Evolutionary conservation across 2,329 filamentous ascomycete genomes (phyloP).

Genomic region (Zymoseptoria pseudotritici): DNA sequence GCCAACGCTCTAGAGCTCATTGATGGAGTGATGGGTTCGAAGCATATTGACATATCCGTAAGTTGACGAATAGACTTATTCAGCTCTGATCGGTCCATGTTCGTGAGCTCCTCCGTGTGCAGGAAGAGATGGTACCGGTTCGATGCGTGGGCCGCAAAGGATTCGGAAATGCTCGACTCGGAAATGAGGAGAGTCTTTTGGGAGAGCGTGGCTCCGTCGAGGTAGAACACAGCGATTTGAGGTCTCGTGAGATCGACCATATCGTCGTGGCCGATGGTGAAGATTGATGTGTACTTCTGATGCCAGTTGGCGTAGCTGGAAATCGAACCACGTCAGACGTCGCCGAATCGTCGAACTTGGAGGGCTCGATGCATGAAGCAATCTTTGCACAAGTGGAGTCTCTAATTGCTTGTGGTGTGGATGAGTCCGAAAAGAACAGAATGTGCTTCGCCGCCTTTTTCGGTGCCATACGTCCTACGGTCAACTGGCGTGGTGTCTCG

Average conservation of each 20-base stretch:
- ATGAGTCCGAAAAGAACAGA: constrained; percentile 13
- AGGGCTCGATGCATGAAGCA: constrained; percentile 5
- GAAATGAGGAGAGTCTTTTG: constrained; percentile 1
- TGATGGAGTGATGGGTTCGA: background rate
- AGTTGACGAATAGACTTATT: background rate
- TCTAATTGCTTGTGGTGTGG: constrained; percentile 1
- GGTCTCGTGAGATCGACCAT: constrained; percentile 10
- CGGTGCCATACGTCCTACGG: constrained; percentile 6
- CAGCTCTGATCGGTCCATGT: background rate
- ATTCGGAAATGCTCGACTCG: background rate
- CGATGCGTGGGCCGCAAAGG: background rate
- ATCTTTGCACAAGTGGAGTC: constrained; percentile 13
- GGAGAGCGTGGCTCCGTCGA: background rate
- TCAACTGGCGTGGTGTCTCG: constrained; percentile 28
- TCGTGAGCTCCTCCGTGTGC: constrained; percentile 1
- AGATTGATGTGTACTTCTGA: constrained; percentile 11
- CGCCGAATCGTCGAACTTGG: background rate
- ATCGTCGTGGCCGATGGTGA: constrained; percentile 11
- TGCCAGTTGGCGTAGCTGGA: constrained; percentile 14
- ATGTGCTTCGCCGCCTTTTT: constrained; percentile 5
- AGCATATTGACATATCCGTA: background rate
- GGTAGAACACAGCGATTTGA: constrained; percentile 12
- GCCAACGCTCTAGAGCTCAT: background rate
- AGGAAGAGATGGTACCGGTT: background rate
- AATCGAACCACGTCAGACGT: constrained; percentile 10